These are phyloP conservation scores for Poronia punctata DNA, from an alignment of 495 filamentous ascomycete species.

Conservation along the genomic window DNA sequence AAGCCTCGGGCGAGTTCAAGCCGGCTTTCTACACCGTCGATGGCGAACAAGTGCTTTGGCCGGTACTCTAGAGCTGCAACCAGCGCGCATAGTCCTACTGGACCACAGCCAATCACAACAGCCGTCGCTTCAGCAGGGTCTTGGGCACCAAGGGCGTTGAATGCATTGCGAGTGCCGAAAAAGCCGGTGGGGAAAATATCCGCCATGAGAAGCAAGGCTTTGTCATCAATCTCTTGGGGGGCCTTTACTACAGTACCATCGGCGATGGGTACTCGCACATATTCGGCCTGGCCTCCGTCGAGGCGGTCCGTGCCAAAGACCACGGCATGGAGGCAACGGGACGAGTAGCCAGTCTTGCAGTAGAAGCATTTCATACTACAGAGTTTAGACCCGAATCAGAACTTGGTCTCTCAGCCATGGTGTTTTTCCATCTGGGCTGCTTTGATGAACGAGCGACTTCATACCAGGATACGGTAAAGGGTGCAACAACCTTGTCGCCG, in stretches of 20 bases:
- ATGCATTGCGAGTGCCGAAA: constrained; percentile 81
- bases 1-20: constrained; percentile 69
- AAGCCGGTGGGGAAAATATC: constrained; percentile 85
- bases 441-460: too few relatives aligned
- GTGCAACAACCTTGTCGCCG: constrained; percentile 74
- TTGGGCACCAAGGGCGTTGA: constrained; percentile 55
- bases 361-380: constrained; percentile 81
- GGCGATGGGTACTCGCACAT: constrained; percentile 77
- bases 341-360: constrained; percentile 74
- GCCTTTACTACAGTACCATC: constrained; percentile 76
- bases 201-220: constrained; percentile 80
- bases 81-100: constrained; percentile 81
- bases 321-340: constrained; percentile 66
- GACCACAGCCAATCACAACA: constrained; percentile 83
- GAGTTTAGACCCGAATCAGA: constrained; percentile 6
- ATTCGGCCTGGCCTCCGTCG: constrained; percentile 89
- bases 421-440: too few relatives aligned
- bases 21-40: constrained; percentile 74
- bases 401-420: constrained; percentile 1
- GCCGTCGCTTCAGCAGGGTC: constrained; percentile 64
- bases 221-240: constrained; percentile 66
- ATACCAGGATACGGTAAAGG: constrained; percentile 85
- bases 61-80: constrained; percentile 74
- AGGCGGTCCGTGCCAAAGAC: constrained; percentile 70
- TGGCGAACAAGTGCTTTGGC: constrained; percentile 75